phyloP scores from a whole-genome alignment of 805 yeast genomes.

The Ogataea siamensis region DNA sequence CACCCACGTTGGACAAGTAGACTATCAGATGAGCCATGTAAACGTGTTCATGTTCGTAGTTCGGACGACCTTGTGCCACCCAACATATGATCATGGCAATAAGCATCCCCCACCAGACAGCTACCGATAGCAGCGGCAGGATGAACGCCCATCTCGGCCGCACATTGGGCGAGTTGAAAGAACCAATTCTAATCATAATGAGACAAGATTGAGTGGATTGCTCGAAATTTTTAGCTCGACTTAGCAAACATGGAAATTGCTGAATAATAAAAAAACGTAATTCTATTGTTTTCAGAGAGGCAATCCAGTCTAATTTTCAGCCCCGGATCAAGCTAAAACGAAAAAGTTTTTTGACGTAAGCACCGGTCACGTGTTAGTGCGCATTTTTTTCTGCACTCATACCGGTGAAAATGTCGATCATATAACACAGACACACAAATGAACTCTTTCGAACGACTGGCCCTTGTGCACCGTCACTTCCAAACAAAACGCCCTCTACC shows the following conservation, averaged over 20 bases:
- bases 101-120: conserved; percentile 91
- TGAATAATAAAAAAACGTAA: neutral
- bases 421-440: conserved; percentile 1
- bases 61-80: conserved; percentile 79
- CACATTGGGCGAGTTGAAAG: conserved; percentile 26
- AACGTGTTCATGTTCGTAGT: conserved; percentile 52
- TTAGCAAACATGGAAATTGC: neutral
- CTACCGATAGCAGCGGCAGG: conserved; percentile 62
- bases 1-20: conserved; percentile 84
- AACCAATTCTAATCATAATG: conserved; percentile 5
- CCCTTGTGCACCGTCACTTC: conserved; percentile 24
- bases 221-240: neutral
- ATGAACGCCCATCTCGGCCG: conserved; percentile 30
- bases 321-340: neutral
- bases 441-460: conserved; percentile 17
- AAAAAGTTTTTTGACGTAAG: neutral
- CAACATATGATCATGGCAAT: conserved; percentile 74
- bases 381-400: neutral
- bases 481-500: conserved; percentile 7
- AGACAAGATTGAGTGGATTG: neutral
- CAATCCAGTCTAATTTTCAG: neutral
- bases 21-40: conserved; percentile 42
- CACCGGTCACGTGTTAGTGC: conserved; percentile 1
- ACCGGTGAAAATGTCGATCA: no score
- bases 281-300: neutral